phyloP scores from a whole-genome alignment of 2,329 filamentous ascomycete genomes.

The Graphiopsis chlorocephala region DNA sequence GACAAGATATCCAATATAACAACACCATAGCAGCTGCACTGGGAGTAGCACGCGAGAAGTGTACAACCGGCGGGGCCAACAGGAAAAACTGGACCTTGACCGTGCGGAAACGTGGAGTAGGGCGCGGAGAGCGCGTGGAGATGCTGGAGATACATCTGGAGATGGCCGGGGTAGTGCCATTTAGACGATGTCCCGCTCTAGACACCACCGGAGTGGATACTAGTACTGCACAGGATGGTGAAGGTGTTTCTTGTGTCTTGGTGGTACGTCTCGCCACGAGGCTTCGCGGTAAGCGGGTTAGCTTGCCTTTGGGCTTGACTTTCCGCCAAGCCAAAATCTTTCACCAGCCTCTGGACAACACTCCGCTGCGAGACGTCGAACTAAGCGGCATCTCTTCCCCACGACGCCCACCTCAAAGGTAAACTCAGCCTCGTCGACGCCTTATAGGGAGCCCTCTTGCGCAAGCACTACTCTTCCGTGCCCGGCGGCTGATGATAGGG shows the following conservation, averaged over 20 bases:
- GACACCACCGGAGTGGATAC: neutral
- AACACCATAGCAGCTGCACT: neutral
- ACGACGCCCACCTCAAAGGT: neutral
- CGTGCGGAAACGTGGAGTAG: neutral
- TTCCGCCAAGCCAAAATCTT: neutral
- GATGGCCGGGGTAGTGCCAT: neutral
- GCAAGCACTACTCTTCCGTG: neutral
- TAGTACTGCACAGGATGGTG: neutral
- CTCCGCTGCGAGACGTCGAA: neutral
- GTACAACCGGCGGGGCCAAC: neutral
- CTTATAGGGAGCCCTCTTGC: neutral
- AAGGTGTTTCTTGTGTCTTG: neutral
- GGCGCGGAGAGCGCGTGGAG: constrained; percentile 1
- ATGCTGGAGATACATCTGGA: neutral
- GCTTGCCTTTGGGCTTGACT: neutral
- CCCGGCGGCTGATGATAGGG: neutral
- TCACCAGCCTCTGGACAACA: neutral
- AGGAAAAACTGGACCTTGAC: neutral
- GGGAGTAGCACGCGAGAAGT: neutral
- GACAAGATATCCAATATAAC: neutral
- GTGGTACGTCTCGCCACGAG: neutral
- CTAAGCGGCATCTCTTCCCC: neutral
- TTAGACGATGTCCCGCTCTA: neutral
- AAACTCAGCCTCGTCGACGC: constrained; percentile 6
- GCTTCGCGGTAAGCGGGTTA: neutral